Conservation (phyloP, 2,329 filamentous ascomycete genomes). For the Tolypocladium nubicola region DNA sequence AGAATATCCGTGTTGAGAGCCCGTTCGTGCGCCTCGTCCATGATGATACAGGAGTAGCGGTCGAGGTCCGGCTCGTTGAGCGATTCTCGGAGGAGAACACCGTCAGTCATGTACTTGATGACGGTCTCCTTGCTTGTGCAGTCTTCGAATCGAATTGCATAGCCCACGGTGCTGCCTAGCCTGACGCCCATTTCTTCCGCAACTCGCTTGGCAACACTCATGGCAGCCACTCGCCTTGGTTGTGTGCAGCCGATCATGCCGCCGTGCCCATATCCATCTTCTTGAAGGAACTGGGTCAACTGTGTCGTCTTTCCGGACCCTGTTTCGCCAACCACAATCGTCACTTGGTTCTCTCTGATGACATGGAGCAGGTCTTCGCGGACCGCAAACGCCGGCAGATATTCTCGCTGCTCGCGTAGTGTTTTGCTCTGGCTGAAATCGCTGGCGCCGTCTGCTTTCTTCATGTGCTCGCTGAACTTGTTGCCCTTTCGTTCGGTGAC, state of each 20-base stretch:
- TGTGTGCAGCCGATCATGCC: slow-evolving; percentile 97
- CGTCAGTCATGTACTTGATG: slow-evolving; percentile 99
- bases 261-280: slow-evolving; percentile 80
- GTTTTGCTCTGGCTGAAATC: slow-evolving; percentile 90
- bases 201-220: slow-evolving; percentile 98
- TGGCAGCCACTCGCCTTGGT: slow-evolving; percentile 89
- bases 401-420: slow-evolving; percentile 83
- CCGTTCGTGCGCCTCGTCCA: slow-evolving; percentile 98
- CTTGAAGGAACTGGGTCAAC: slow-evolving; percentile 88
- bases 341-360: slow-evolving; percentile 92
- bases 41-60: slow-evolving; percentile 96
- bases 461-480: slow-evolving; percentile 88
- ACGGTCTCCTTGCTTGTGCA: slow-evolving; percentile 90
- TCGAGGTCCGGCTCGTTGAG: slow-evolving; percentile 88
- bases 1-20: slow-evolving; percentile 94
- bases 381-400: slow-evolving; percentile 88
- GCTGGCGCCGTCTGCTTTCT: slow-evolving; percentile 75
- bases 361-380: slow-evolving; percentile 85
- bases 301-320: slow-evolving; percentile 98
- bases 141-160: slow-evolving; percentile 97
- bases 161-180: slow-evolving; percentile 79
- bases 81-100: slow-evolving; percentile 85
- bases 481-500: slow-evolving; percentile 38
- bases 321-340: slow-evolving; percentile 94
- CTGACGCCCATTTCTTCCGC: slow-evolving; percentile 97